These are phyloP conservation scores for Coemansia sp. DNA, from an alignment of 192 early-diverging fungal genomes.

Conservation along the genomic window DNA sequence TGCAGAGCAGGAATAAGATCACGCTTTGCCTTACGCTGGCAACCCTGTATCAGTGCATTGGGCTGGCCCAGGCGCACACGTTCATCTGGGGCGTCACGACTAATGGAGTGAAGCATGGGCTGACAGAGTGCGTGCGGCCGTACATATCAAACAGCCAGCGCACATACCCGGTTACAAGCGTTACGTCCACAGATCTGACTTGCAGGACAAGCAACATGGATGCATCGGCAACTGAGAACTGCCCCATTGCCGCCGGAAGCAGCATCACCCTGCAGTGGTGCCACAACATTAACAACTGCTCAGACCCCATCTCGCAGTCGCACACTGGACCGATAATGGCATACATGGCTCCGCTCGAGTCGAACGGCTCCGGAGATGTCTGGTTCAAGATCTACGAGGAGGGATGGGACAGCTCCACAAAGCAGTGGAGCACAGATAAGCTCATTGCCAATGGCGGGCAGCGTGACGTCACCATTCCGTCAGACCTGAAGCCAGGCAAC, in stretches of 20 bases:
- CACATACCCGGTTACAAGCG: neutral
- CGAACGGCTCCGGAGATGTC: constrained; percentile 15
- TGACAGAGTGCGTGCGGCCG: neutral
- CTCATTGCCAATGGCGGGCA: constrained; percentile 25
- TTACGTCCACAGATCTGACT: neutral
- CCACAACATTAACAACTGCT: neutral
- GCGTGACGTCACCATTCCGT: constrained; percentile 27
- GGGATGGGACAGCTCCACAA: constrained; percentile 19
- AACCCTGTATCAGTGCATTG: neutral
- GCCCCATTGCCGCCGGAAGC: constrained; percentile 10
- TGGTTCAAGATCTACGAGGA: constrained; percentile 49
- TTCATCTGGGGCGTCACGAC: constrained; percentile 3
- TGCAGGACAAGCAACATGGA: constrained; percentile 8
- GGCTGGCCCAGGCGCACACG: constrained; percentile 4
- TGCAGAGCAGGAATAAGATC: neutral
- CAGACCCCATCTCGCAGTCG: neutral
- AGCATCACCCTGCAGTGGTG: constrained; percentile 3
- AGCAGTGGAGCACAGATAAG: constrained; percentile 33
- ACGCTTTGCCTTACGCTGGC: neutral
- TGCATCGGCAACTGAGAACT: neutral
- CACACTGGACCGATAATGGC: constrained; percentile 29
- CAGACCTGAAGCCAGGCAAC: constrained; percentile 16
- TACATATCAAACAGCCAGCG: neutral
- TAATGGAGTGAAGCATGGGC: neutral
- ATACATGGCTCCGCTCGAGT: constrained; percentile 26